Conservation (phyloP, 2,329 filamentous ascomycete species). For the Fusarium praegraminearum region DNA sequence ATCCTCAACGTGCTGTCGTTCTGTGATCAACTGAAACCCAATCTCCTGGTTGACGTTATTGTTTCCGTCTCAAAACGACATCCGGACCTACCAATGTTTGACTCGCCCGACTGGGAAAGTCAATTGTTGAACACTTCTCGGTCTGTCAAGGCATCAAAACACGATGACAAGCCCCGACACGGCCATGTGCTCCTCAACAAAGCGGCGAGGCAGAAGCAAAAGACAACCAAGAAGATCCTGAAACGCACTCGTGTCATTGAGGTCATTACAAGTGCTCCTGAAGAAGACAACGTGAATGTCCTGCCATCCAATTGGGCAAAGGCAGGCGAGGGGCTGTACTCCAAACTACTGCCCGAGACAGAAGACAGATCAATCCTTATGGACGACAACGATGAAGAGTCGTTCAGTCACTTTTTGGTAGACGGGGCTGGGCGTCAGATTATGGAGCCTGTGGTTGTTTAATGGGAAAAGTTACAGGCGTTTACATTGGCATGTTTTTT, state of each 20-base stretch:
- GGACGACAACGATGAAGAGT: slow-evolving; percentile 57
- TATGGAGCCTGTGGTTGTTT: slow-evolving; percentile 48
- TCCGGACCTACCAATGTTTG: slow-evolving; percentile 58
- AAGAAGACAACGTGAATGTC: slow-evolving; percentile 49
- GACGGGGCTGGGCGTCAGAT: slow-evolving; percentile 55
- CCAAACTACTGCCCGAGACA: slow-evolving; percentile 53
- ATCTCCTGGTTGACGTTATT: slow-evolving; percentile 57
- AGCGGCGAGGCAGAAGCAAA: slow-evolving; percentile 48
- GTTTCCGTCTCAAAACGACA: slow-evolving; percentile 59
- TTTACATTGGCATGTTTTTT: background rate
- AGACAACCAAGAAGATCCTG: slow-evolving; percentile 51
- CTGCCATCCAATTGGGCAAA: slow-evolving; percentile 57
- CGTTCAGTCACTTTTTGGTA: slow-evolving; percentile 60
- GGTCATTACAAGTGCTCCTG: slow-evolving; percentile 45
- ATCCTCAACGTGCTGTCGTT: slow-evolving; percentile 57
- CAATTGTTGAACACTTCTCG: slow-evolving; percentile 33
- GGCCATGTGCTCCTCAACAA: slow-evolving; percentile 49
- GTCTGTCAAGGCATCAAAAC: slow-evolving; percentile 23
- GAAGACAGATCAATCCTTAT: slow-evolving; percentile 53
- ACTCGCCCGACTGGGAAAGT: slow-evolving; percentile 56
- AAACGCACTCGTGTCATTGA: slow-evolving; percentile 48
- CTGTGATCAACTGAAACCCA: slow-evolving; percentile 57
- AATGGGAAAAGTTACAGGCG: slow-evolving; percentile 8
- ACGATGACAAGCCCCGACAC: slow-evolving; percentile 47
- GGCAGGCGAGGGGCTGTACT: slow-evolving; percentile 56